phyloP scores from a whole-genome alignment of 352 stramenopile genomes.

The Pythium apleroticum region DNA sequence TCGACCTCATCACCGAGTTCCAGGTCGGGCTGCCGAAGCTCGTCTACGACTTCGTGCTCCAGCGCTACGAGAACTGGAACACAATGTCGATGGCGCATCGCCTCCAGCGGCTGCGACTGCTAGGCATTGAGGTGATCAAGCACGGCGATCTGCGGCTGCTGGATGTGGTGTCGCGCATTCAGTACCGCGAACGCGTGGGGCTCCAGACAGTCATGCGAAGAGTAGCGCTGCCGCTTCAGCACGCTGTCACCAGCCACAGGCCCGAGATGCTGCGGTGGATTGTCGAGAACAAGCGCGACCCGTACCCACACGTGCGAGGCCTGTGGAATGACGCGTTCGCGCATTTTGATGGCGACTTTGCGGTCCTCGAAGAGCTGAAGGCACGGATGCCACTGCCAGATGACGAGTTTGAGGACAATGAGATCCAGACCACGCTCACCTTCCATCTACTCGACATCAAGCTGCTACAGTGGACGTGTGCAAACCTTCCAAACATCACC shows the following conservation, averaged over 20 bases:
- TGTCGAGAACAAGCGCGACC: slow-evolving; percentile 5
- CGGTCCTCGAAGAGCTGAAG: slow-evolving; percentile 18
- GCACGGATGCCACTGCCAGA: not conserved
- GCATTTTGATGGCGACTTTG: slow-evolving; percentile 11
- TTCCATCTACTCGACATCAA: slow-evolving; percentile 9
- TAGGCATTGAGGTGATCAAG: slow-evolving; percentile 18
- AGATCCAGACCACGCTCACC: not conserved
- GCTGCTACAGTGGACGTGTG: slow-evolving; percentile 13
- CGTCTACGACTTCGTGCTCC: slow-evolving; percentile 13
- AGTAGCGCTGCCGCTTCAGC: slow-evolving; percentile 19
- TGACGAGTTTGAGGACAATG: not conserved
- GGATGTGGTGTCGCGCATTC: slow-evolving; percentile 3
- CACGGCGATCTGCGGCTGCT: slow-evolving; percentile 15
- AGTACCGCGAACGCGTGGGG: slow-evolving; percentile 11
- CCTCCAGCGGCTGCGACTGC: slow-evolving; percentile 14
- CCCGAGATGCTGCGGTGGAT: slow-evolving; percentile 19
- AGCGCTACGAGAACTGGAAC: slow-evolving; percentile 9
- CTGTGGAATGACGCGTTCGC: slow-evolving; percentile 17
- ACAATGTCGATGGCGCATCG: not conserved
- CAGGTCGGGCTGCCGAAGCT: slow-evolving; percentile 13
- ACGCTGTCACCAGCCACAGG: slow-evolving; percentile 11
- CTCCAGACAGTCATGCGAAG: slow-evolving; percentile 8
- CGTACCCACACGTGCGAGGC: not conserved
- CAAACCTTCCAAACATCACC: not conserved
- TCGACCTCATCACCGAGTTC: slow-evolving; percentile 18